A percentile compares a stretch with the other conserved stretches of the same genome.
phyloP scores from a whole-genome alignment of 768 basidiomycete genomes.

The Termitomyces sp. region DNA sequence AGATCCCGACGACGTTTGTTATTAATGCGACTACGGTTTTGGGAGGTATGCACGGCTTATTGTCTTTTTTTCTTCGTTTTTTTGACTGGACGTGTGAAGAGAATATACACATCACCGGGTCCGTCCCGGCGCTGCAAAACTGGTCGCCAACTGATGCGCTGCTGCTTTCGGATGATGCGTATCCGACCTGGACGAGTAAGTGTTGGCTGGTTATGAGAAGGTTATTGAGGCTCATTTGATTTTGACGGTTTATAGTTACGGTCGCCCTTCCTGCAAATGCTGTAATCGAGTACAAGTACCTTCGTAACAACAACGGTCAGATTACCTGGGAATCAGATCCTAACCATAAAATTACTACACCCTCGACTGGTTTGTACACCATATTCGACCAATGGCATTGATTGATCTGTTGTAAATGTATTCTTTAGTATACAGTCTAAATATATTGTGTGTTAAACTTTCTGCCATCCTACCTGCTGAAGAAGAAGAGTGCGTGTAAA shows the following conservation, averaged over 20 bases:
- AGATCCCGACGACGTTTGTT: conserved; percentile 56
- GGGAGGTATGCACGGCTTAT: too few species aligned
- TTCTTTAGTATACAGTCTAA: too few species aligned
- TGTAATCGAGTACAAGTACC: conserved; percentile 66
- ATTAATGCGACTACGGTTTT: conserved; percentile 53
- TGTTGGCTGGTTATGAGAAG: not conserved
- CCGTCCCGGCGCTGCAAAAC: conserved; percentile 25
- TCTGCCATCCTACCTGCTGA: too few species aligned
- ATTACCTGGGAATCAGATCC: conserved; percentile 71
- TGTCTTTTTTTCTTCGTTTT: too few species aligned
- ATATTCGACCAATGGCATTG: too few species aligned
- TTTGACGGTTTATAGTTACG: conserved; percentile 38
- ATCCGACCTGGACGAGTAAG: conserved; percentile 73
- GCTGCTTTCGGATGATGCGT: conserved; percentile 46
- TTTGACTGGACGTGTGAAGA: too few species aligned
- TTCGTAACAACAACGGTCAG: conserved; percentile 48
- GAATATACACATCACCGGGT: conserved; percentile 65
- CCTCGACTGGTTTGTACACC: conserved; percentile 31
- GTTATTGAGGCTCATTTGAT: not conserved
- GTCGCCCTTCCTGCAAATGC: conserved; percentile 53
- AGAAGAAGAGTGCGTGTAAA: too few species aligned
- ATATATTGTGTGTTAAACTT: too few species aligned
- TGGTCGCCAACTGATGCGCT: conserved; percentile 61
- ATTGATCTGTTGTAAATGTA: too few species aligned
- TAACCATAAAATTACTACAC: conserved; percentile 50